phyloP scores from a whole-genome alignment of 495 filamentous ascomycete genomes.

The Penicillium atrosanguineum region DNA sequence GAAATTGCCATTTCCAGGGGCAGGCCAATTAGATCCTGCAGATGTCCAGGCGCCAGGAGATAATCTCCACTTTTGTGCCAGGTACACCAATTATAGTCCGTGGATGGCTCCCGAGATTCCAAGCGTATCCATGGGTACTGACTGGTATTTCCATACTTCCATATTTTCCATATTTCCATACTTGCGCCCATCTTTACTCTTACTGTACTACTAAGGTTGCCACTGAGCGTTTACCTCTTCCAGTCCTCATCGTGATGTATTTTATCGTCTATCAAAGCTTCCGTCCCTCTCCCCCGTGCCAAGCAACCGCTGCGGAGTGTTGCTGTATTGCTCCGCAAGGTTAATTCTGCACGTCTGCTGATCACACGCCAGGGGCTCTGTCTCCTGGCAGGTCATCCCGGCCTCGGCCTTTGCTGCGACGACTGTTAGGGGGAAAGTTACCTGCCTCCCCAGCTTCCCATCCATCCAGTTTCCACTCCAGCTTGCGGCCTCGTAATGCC shows the following conservation, averaged over 20 bases:
- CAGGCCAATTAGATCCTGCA: constrained; percentile 3
- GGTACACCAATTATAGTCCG: constrained; percentile 28
- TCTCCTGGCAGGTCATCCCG: constrained; percentile 7
- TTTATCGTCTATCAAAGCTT: not conserved
- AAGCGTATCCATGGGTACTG: constrained; percentile 27
- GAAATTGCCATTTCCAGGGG: constrained; percentile 17
- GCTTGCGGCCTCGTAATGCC: too few species aligned
- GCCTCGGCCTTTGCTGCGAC: not conserved
- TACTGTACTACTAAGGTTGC: too few species aligned
- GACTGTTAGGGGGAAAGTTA: not conserved
- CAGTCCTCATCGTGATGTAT: not conserved
- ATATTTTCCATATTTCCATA: not conserved
- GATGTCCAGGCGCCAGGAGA: not conserved
- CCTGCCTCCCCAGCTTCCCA: not conserved
- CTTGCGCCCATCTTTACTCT: too few species aligned
- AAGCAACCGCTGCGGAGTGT: constrained; percentile 11
- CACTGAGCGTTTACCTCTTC: too few species aligned
- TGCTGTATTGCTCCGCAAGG: constrained; percentile 17
- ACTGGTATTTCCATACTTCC: not conserved
- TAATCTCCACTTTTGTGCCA: constrained; percentile 10
- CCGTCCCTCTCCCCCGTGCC: not conserved
- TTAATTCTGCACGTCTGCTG: constrained; percentile 15
- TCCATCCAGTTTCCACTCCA: not conserved
- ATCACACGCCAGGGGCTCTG: constrained; percentile 21
- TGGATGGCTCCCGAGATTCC: constrained; percentile 11